Conservation (phyloP, 768 basidiomycete species). For the Mycena venus region DNA sequence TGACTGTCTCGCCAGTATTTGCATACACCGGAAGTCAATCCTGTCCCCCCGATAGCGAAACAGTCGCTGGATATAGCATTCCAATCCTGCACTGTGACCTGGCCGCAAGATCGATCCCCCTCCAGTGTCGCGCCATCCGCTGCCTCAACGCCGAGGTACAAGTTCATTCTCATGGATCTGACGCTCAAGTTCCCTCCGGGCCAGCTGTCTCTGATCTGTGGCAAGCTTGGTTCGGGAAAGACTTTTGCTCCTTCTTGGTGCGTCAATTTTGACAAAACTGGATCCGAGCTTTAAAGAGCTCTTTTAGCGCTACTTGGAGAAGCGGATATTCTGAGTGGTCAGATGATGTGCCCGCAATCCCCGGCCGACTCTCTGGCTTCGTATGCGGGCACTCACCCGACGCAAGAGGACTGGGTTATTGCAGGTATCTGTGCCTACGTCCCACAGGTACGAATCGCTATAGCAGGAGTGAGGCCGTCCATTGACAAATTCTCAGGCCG, state of each 20-base stretch:
- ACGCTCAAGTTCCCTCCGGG: slow-evolving; percentile 82
- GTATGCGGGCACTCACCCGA: slow-evolving; percentile 57
- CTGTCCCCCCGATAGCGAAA: slow-evolving; percentile 67
- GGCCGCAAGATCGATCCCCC: slow-evolving; percentile 78
- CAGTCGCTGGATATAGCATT: slow-evolving; percentile 76
- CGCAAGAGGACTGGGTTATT: slow-evolving; percentile 80
- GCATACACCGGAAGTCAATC: slow-evolving; percentile 74
- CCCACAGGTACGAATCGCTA: slow-evolving; percentile 69
- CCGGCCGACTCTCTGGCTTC: slow-evolving; percentile 82
- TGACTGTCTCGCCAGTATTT: slow-evolving; percentile 66
- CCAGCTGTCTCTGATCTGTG: slow-evolving; percentile 88
- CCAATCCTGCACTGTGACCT: slow-evolving; percentile 89
- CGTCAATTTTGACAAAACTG: slow-evolving; percentile 21
- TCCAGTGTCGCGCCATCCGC: slow-evolving; percentile 60
- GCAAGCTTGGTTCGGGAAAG: slow-evolving; percentile 92
- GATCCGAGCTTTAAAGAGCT: neutral
- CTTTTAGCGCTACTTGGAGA: slow-evolving; percentile 84
- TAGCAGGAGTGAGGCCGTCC: too few species aligned
- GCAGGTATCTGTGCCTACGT: slow-evolving; percentile 88
- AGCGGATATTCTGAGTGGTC: slow-evolving; percentile 85
- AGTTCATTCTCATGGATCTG: slow-evolving; percentile 85
- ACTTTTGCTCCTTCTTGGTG: slow-evolving; percentile 79
- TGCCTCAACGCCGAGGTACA: slow-evolving; percentile 77
- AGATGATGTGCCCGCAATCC: slow-evolving; percentile 82
- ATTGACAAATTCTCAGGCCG: slow-evolving; percentile 53